These are phyloP conservation scores for Corrigiola litoralis DNA, from an alignment of 179 eudicot genomes.

Conservation along the genomic window DNA sequence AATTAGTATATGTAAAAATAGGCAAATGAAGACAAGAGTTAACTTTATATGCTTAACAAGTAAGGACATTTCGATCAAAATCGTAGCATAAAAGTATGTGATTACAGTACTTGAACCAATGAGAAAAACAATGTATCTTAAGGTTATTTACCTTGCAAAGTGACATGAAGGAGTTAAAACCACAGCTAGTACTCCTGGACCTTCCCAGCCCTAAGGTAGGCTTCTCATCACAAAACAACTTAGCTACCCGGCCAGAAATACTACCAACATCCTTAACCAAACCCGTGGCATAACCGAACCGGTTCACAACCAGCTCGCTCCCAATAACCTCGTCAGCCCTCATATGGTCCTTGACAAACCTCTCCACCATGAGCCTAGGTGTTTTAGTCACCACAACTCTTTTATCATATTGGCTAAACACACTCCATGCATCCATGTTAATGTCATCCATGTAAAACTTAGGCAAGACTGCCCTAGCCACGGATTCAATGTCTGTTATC, in stretches of 20 bases:
- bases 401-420: slow-evolving; percentile 54
- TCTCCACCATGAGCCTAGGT: slow-evolving; percentile 81
- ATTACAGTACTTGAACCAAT: no score
- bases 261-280: slow-evolving; percentile 40
- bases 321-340: slow-evolving; percentile 76
- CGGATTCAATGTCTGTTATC: slow-evolving; percentile 73
- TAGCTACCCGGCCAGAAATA: slow-evolving; percentile 30
- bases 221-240: slow-evolving; percentile 43
- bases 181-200: not conserved
- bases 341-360: slow-evolving; percentile 83
- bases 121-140: not conserved
- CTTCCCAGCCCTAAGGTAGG: slow-evolving; percentile 66
- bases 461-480: slow-evolving; percentile 85
- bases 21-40: no score
- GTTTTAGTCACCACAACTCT: slow-evolving; percentile 71
- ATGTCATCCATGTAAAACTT: slow-evolving; percentile 82
- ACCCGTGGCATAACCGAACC: slow-evolving; percentile 70
- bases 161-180: slow-evolving; percentile 37
- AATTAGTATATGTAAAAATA: no score
- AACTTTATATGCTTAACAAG: not conserved
- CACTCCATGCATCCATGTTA: slow-evolving; percentile 72
- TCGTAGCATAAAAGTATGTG: no score
- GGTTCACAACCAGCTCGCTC: slow-evolving; percentile 54
- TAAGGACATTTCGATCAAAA: no score
- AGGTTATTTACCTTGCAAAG: slow-evolving; percentile 54